These are phyloP conservation scores for Daldinia sp. DNA, from an alignment of 2,329 filamentous ascomycete species.

Conservation along the genomic window DNA sequence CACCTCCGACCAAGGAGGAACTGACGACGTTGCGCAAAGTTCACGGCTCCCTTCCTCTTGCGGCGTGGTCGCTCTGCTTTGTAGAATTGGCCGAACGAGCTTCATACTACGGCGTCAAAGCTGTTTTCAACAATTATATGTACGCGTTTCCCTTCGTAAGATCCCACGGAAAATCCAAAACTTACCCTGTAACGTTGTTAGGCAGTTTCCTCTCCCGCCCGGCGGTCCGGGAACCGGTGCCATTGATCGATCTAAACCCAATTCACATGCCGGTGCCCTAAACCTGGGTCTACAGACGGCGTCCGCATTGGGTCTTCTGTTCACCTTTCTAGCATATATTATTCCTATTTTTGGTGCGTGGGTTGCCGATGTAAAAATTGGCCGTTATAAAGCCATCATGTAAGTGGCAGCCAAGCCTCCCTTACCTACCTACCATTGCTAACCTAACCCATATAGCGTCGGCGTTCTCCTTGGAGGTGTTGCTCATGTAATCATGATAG, in stretches of 20 bases:
- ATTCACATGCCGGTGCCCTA: conserved; percentile 59
- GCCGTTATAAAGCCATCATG: conserved; percentile 73
- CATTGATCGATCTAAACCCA: conserved; percentile 43
- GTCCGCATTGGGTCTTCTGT: conserved; percentile 55
- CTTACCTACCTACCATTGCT: background rate
- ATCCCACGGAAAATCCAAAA: background rate
- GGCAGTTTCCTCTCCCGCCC: conserved; percentile 58
- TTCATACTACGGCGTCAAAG: conserved; percentile 60
- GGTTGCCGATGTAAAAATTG: conserved; percentile 70
- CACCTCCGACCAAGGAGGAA: conserved; percentile 58
- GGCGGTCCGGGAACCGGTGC: conserved; percentile 49
- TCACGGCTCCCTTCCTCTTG: conserved; percentile 52
- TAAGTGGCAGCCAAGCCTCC: background rate
- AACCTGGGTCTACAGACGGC: conserved; percentile 58
- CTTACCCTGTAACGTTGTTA: background rate
- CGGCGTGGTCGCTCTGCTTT: conserved; percentile 57
- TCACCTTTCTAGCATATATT: conserved; percentile 58
- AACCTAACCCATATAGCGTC: background rate
- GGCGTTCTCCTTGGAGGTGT: conserved; percentile 65
- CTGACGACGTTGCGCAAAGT: conserved; percentile 55
- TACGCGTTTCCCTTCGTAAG: background rate
- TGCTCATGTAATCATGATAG: conserved; percentile 70
- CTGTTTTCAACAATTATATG: conserved; percentile 64
- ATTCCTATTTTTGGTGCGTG: conserved; percentile 61
- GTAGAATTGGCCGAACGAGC: conserved; percentile 62